phyloP scores from a whole-genome alignment of 805 yeast genomes.

The Tetrapisispora phaffii region DNA sequence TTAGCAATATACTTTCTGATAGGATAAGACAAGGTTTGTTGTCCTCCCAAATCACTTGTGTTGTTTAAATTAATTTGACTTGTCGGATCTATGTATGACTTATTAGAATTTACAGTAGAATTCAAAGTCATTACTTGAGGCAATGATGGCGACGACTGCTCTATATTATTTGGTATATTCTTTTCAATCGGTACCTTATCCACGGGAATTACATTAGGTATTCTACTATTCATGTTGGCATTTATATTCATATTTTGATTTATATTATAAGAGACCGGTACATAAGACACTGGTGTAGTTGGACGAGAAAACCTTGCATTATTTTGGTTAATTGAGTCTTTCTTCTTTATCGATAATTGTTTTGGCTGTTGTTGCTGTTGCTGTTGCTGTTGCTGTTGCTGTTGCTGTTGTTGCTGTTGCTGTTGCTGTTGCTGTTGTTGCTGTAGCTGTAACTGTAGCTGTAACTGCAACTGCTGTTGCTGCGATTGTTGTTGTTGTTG shows the following conservation, averaged over 20 bases:
- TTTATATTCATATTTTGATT: background rate
- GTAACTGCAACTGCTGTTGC: background rate
- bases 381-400: background rate
- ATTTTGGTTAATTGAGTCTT: background rate
- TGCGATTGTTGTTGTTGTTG: background rate
- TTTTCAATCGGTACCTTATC: background rate
- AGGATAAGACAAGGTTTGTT: conserved; percentile 17
- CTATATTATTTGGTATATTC: background rate
- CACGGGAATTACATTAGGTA: background rate
- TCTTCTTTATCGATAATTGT: background rate
- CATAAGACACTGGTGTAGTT: background rate
- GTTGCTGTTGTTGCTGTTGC: background rate
- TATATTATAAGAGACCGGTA: background rate
- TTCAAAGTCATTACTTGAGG: background rate
- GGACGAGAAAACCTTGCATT: background rate
- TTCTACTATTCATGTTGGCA: background rate
- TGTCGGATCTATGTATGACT: background rate
- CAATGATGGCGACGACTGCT: background rate
- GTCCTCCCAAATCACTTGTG: too few relatives aligned
- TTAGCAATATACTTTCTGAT: conserved; percentile 36
- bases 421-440: background rate
- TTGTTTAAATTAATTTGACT: background rate
- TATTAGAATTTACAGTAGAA: background rate
- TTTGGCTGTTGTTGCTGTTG: background rate
- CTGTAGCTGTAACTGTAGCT: background rate